Evolutionary conservation across 352 stramenopile genomes (phyloP).

Genomic region (Pythium myriotylum): DNA sequence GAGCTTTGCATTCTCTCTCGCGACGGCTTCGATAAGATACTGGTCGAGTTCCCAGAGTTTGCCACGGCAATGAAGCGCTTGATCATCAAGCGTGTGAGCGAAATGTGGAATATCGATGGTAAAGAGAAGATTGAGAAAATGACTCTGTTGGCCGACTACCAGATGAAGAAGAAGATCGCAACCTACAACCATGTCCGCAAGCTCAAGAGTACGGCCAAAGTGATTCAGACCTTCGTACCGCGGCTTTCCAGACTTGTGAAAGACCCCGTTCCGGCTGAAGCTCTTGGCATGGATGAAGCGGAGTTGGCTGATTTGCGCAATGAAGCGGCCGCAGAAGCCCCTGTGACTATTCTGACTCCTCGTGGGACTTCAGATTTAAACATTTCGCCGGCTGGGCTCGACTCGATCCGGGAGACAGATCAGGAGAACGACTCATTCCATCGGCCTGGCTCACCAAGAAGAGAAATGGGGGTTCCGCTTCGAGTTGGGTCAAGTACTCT

Average conservation of each 20-base stretch:
- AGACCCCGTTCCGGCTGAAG: slow-evolving; percentile 20
- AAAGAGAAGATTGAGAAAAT: slow-evolving; percentile 64
- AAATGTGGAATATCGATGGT: slow-evolving; percentile 50
- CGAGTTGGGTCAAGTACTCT: not conserved
- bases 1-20: slow-evolving; percentile 66
- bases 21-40: slow-evolving; percentile 69
- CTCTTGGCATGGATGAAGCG: slow-evolving; percentile 18
- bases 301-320: slow-evolving; percentile 10
- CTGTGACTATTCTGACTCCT: not conserved
- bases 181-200: slow-evolving; percentile 28
- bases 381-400: not conserved
- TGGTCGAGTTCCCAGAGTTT: slow-evolving; percentile 73
- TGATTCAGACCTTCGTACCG: slow-evolving; percentile 26
- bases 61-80: slow-evolving; percentile 69
- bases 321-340: not conserved
- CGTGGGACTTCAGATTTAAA: not conserved
- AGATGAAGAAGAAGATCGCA: slow-evolving; percentile 61
- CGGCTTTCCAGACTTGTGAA: slow-evolving; percentile 30
- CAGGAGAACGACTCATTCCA: slow-evolving; percentile 1
- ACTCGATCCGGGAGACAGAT: slow-evolving; percentile 8
- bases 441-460: not conserved
- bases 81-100: slow-evolving; percentile 66
- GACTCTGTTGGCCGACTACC: slow-evolving; percentile 57
- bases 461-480: not conserved
- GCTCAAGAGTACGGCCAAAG: slow-evolving; percentile 17